phyloP scores from a whole-genome alignment of 1,284 basidiomycete genomes.

The Termitomyces sp. region DNA sequence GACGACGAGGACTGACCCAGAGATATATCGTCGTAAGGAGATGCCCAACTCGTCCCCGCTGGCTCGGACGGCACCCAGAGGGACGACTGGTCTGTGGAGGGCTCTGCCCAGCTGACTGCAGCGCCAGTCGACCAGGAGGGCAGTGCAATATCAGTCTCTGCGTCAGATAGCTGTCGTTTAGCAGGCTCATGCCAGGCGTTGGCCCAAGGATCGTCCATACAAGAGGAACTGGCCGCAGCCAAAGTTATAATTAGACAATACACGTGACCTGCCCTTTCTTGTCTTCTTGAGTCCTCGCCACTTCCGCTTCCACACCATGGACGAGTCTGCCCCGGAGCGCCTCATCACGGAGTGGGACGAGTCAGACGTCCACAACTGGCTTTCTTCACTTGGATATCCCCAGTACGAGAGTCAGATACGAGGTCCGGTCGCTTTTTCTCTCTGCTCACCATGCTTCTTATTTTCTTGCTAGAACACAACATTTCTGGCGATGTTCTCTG shows the following conservation, averaged over 20 bases:
- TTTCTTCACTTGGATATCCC: slow-evolving; percentile 69
- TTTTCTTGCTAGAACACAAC: slow-evolving; percentile 64
- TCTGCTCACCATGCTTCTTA: slow-evolving; percentile 12
- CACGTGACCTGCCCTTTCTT: slow-evolving; percentile 10
- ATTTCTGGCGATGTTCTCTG: slow-evolving; percentile 87
- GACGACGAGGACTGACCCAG: slow-evolving; percentile 23
- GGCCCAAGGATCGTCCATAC: slow-evolving; percentile 60
- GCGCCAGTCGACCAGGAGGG: slow-evolving; percentile 49
- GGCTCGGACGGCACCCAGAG: slow-evolving; percentile 27
- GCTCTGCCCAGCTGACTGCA: slow-evolving; percentile 43
- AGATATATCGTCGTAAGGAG: slow-evolving; percentile 35
- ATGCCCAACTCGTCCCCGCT: slow-evolving; percentile 20
- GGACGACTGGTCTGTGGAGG: slow-evolving; percentile 31
- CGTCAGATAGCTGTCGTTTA: slow-evolving; percentile 30
- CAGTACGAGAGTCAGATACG: slow-evolving; percentile 75
- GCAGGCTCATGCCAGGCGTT: slow-evolving; percentile 56
- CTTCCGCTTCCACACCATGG: slow-evolving; percentile 15
- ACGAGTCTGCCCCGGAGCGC: slow-evolving; percentile 28
- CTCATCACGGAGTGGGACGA: slow-evolving; percentile 80
- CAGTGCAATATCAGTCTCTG: slow-evolving; percentile 45
- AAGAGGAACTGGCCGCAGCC: background rate
- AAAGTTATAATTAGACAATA: slow-evolving; percentile 3
- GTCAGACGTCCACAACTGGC: slow-evolving; percentile 71
- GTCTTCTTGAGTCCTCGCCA: slow-evolving; percentile 4
- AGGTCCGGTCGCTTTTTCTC: slow-evolving; percentile 35